Base-by-base conservation (phyloP, 805 yeast genomes). In the Barnettozyma sucrosica region DNA sequence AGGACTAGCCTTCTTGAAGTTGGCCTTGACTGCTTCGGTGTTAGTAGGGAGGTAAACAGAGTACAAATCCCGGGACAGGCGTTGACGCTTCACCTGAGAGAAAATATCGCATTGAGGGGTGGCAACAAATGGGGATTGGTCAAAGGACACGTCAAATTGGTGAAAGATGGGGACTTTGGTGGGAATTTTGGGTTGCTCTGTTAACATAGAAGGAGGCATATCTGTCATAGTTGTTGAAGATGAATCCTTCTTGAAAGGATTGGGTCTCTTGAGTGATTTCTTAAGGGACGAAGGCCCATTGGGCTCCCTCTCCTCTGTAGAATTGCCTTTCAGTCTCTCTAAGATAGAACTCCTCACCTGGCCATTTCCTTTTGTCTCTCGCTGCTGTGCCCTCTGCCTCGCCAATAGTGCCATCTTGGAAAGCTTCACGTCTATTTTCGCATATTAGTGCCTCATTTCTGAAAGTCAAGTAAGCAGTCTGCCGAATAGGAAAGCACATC, bases 1-100 rank as follows among this genome's bases (percentile, higher is more conserved):
- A 5, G 97, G 97, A 55, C 95, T 85, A 14, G 89, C 89, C 51
- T 73, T 70, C 11, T 66, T 62, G 55, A 88, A 88, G 54, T 80
- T 83, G 40, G 71, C 58, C 42, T 72, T 69, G 3, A 76, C 65
- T 47, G 69, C 71, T 57, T 70, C 55, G 42, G 52, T 46, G 45
- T 56, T 54, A 74, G 80, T 69, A 59, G 69, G 69, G 44, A 51
- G 62, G 51, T 54, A 66, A 11, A 67, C 59, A 13, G 66, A 47
- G 44, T 56, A 63, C 14, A 68, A 32, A 14, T 58, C 55, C 50
- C 59, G 56, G 14, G 20, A 41, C 28, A 16, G 44, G 28, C 18
- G 40, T 20, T 34, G 49, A 18, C 41, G 33, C 8, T 20, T 36
- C 21, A 20, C 40, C 21, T 34, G 21, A 19, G 37, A 41, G 16